These are phyloP conservation scores for Tephrocybe sp. DNA, from an alignment of 768 basidiomycete species.

Conservation along the genomic window DNA sequence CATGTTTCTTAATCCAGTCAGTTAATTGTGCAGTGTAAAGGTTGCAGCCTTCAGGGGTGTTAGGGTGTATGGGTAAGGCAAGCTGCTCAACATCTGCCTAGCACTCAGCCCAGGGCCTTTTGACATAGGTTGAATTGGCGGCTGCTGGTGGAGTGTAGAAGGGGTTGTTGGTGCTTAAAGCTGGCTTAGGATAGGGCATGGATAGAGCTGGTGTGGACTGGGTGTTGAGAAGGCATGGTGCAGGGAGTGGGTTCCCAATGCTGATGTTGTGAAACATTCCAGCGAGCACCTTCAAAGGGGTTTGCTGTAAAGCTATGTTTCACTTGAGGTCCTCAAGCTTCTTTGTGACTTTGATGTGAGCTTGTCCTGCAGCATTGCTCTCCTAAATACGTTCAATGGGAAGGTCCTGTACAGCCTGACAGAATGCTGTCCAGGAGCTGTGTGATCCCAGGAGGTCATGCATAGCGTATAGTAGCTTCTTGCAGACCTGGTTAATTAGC, in stretches of 20 bases:
- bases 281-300: neutral
- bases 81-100: neutral
- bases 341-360: neutral
- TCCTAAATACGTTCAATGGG: slow-evolving; percentile 3
- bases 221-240: neutral
- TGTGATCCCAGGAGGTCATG: slow-evolving; percentile 4
- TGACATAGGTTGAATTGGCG: neutral
- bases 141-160: neutral
- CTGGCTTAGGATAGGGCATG: neutral
- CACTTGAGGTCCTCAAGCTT: neutral
- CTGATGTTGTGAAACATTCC: neutral
- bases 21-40: neutral
- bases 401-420: slow-evolving; percentile 2
- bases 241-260: neutral
- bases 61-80: neutral
- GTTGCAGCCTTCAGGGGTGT: neutral
- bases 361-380: neutral
- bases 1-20: neutral
- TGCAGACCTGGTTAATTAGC: slow-evolving; percentile 6
- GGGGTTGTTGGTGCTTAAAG: neutral
- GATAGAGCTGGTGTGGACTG: neutral
- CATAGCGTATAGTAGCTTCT: slow-evolving; percentile 9
- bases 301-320: neutral
- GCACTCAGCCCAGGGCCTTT: neutral
- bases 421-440: slow-evolving; percentile 16